phyloP scores from a whole-genome alignment of 192 early-diverging fungal species.

The Coemansia sp. region DNA sequence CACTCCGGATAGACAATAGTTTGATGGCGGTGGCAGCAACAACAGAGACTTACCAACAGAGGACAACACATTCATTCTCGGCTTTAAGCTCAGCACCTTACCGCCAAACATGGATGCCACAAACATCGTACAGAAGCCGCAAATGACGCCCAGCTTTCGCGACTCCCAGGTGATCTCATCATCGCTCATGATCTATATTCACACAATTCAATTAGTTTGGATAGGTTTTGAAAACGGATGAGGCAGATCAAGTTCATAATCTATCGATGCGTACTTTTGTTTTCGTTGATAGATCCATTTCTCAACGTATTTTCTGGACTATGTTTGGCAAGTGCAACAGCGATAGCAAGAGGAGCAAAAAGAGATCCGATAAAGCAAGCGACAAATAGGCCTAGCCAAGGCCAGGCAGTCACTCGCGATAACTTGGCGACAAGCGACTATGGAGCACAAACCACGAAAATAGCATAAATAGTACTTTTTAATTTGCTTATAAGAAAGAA shows the following conservation, averaged over 20 bases:
- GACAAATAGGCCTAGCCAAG: slow-evolving; percentile 6
- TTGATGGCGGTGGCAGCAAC: not conserved
- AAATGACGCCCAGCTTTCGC: slow-evolving; percentile 49
- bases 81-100: slow-evolving; percentile 35
- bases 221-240: not conserved
- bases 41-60: slow-evolving; percentile 31
- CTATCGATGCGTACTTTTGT: slow-evolving; percentile 9
- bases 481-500: not conserved
- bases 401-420: not conserved
- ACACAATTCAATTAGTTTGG: not conserved
- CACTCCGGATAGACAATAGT: not conserved
- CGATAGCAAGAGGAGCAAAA: no score
- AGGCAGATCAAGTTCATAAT: not conserved
- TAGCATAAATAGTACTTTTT: not conserved
- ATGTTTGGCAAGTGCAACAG: not conserved
- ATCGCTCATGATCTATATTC: slow-evolving; percentile 46
- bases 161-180: slow-evolving; percentile 49
- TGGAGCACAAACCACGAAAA: not conserved
- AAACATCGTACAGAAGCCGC: slow-evolving; percentile 40
- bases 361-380: not conserved
- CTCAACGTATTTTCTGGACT: not conserved
- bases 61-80: slow-evolving; percentile 34
- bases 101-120: slow-evolving; percentile 46
- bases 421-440: not conserved
- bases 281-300: not conserved